Evolutionary conservation across 1,284 basidiomycete genomes (phyloP), one percentile per base, ranked within the genome.

Genomic region (Ganoderma leucocontextum): DNA sequence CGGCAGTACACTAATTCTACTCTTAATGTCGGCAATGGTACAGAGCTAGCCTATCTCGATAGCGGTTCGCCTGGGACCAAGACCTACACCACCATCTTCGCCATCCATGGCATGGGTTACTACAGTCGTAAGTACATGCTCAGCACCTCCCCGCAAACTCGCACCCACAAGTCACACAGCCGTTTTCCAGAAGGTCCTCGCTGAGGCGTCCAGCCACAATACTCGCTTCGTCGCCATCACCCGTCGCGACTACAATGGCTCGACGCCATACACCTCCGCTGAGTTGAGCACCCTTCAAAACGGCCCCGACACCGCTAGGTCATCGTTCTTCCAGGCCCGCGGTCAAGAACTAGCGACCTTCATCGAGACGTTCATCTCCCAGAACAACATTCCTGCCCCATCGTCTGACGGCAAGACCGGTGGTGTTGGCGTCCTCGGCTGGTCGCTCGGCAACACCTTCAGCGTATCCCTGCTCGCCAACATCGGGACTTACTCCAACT

Each of bases 351-450:
- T 82, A 10, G 77, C 73, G 0, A 70, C 60, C 0, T 83, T 83
- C 68, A 74, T 82, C 42, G 75, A 79, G 52, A 65, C 55, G 1
- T 80, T 82, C 63, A 78, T 80, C 36, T 22, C 75, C 38, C 55
- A 73, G 42, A 60, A 79, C 42, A 58, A 73, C 2, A 64, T 83
- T 6, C 79, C 80, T 4, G 66, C 75, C 0, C 68, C 77, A 13
- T 76, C 77, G 29, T 33, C 55, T 1, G 78, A 79, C 42, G 70
- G 75, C 0, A 72, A 75, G 53, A 55, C 60, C 4, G 82, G 82
- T 2, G 82, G 82, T 2, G 66, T 81, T 17, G 72, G 74, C 0
- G 58, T 84, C 1, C 64, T 82, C 0, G 82, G 81, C 1, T 84
- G 82, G 82, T 83, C 82, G 2, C 57, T 80, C 5, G 83, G 82